phyloP scores from a whole-genome alignment of 306 rosid genomes.

The Fagus crenata region DNA sequence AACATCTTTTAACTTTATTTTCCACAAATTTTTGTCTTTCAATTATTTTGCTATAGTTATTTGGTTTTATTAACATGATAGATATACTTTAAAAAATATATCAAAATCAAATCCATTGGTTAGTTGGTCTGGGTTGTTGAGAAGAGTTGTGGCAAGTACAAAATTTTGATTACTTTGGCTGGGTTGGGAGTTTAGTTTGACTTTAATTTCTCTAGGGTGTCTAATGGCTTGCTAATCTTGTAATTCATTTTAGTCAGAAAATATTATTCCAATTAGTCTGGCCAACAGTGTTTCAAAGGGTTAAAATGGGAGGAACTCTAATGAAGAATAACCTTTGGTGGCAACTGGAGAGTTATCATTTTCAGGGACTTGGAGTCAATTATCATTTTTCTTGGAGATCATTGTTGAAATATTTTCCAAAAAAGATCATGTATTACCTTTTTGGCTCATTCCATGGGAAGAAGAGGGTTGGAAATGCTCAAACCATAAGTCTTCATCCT shows the following conservation, averaged over 20 bases:
- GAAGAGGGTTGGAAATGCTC: background rate
- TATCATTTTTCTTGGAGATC: background rate
- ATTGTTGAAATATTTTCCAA: background rate
- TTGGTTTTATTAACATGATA: background rate
- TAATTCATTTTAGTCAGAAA: background rate
- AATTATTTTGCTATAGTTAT: background rate
- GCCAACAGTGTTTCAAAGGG: no score
- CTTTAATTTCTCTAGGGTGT: background rate
- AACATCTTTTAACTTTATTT: slow-evolving; percentile 20
- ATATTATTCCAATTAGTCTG: background rate
- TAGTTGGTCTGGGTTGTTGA: background rate
- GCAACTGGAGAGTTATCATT: background rate
- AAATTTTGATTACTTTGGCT: no score
- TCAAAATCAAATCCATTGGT: background rate
- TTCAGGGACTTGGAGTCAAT: background rate
- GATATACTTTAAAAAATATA: background rate
- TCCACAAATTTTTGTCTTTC: background rate
- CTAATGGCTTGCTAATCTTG: background rate
- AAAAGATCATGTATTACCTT: background rate
- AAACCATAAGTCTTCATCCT: background rate
- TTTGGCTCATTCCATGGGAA: background rate
- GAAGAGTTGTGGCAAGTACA: background rate
- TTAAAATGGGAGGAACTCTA: background rate
- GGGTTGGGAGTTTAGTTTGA: background rate
- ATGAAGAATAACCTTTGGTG: background rate